These are phyloP conservation scores for Balakata baccata DNA, from an alignment of 345 rosid species.

Conservation along the genomic window DNA sequence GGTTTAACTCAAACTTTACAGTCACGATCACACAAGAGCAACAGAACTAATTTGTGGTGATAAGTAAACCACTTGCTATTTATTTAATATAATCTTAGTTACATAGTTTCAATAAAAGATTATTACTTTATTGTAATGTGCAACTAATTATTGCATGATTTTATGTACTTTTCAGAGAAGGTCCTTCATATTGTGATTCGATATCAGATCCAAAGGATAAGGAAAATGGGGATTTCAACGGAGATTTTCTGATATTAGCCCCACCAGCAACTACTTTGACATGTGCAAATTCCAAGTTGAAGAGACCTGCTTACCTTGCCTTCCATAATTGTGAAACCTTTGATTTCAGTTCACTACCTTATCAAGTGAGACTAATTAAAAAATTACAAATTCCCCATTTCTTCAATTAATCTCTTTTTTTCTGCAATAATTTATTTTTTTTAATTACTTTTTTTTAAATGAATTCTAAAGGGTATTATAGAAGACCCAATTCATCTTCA, in stretches of 20 bases:
- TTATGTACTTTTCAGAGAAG: constrained; percentile 29
- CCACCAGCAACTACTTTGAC: constrained; percentile 38
- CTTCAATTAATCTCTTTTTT: not conserved
- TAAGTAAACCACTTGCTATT: no score
- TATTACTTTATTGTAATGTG: no score
- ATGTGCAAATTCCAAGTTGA: constrained; percentile 22
- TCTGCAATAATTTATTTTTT: not conserved
- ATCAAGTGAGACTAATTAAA: constrained; percentile 38
- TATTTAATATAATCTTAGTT: no score
- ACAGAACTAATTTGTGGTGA: no score
- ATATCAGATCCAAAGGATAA: constrained; percentile 28
- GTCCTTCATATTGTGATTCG: constrained; percentile 27
- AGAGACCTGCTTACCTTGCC: constrained; percentile 23
- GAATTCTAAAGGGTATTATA: constrained; percentile 25
- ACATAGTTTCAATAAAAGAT: no score
- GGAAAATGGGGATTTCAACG: constrained; percentile 24
- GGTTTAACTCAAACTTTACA: no score
- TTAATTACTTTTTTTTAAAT: not conserved
- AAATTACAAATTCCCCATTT: not conserved
- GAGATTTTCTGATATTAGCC: constrained; percentile 48
- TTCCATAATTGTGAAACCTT: constrained; percentile 20
- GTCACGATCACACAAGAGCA: no score
- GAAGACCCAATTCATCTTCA: constrained; percentile 23
- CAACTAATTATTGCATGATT: no score
- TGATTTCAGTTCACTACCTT: constrained; percentile 32